These are phyloP conservation scores for Aspergillus pseudonomiae DNA, from an alignment of 2,329 filamentous ascomycete species.

Conservation along the genomic window DNA sequence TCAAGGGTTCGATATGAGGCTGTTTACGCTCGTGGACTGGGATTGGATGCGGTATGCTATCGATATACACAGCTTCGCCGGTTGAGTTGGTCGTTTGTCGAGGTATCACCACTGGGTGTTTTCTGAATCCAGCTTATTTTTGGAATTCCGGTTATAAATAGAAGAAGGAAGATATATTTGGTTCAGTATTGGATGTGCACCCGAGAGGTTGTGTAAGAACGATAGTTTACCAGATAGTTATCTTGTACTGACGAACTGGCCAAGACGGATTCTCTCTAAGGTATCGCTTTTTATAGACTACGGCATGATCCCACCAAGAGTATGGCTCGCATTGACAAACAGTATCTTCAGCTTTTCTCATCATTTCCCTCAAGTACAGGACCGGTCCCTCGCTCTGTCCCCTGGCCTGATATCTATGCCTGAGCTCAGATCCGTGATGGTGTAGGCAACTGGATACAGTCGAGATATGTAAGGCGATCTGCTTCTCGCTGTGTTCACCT, in stretches of 20 bases:
- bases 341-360: background rate
- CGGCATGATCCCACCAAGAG: background rate
- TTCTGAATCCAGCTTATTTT: background rate
- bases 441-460: background rate
- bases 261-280: background rate
- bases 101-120: background rate
- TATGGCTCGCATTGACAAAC: background rate
- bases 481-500: background rate
- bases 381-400: too few relatives aligned
- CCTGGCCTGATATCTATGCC: background rate
- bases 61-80: too few relatives aligned
- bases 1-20: background rate
- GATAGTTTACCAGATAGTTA: background rate
- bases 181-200: too few relatives aligned
- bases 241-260: background rate
- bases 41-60: background rate
- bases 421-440: background rate
- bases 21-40: background rate
- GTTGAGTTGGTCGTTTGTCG: background rate
- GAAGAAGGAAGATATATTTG: background rate
- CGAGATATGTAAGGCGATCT: background rate
- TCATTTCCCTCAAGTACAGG: background rate
- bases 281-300: background rate
- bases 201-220: too few relatives aligned
- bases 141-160: background rate